Conservation (phyloP, 108 stramenopile genomes). For the Cyclostephanos tholiformis region DNA sequence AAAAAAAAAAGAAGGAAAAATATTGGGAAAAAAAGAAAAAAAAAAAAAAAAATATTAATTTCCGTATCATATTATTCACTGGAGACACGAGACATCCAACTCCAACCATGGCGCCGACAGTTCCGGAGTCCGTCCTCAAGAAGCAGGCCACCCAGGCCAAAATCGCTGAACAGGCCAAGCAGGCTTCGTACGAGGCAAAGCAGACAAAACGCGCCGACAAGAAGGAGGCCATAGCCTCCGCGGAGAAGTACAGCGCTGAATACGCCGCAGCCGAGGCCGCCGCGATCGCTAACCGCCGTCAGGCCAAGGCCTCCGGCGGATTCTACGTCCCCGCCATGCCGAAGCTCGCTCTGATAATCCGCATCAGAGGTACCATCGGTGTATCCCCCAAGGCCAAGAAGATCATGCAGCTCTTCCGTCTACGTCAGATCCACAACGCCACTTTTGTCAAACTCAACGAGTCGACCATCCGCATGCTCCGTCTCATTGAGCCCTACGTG, state of each 20-base stretch:
- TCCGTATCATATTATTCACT: too few relatives aligned
- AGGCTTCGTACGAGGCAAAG: slow-evolving; percentile 76
- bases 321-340: slow-evolving; percentile 97
- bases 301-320: slow-evolving; percentile 94
- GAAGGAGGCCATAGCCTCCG: slow-evolving; percentile 82
- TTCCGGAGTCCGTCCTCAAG: slow-evolving; percentile 97
- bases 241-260: slow-evolving; percentile 94
- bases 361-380: slow-evolving; percentile 99
- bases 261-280: slow-evolving; percentile 86
- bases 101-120: slow-evolving; percentile 56
- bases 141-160: slow-evolving; percentile 96
- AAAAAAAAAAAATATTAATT: too few relatives aligned
- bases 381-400: slow-evolving; percentile 99
- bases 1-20: too few relatives aligned
- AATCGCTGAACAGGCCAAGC: slow-evolving; percentile 73
- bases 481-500: slow-evolving; percentile 98
- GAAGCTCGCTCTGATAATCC: slow-evolving; percentile 95
- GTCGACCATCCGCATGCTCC: slow-evolving; percentile 99
- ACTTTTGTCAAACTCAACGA: slow-evolving; percentile 99
- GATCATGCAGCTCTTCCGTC: slow-evolving; percentile 99
- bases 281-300: slow-evolving; percentile 93
- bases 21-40: too few relatives aligned
- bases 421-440: slow-evolving; percentile 99
- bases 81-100: background rate
- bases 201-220: slow-evolving; percentile 79